Base-by-base conservation (phyloP, 306 rosid genomes). In the Cucurbita pepo region DNA sequence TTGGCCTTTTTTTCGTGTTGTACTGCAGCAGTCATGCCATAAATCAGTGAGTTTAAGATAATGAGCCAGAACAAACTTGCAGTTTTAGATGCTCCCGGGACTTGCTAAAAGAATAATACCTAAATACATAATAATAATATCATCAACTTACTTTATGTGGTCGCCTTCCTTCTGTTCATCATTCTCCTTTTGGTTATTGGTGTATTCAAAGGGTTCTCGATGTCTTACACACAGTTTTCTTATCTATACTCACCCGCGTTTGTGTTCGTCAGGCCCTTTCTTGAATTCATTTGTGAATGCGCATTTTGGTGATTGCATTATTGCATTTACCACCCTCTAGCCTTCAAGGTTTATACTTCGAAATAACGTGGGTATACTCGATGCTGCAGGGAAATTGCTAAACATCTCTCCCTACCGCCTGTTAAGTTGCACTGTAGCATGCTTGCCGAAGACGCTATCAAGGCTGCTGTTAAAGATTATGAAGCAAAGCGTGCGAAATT, bases 381-480 rank as follows among this genome's bases (percentile, higher is more conserved):
- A 50, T 51, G 56, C 8, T 79, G 76, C 85, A 95, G 99, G 72
- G 99, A 95, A 81, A 95, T 95, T 16, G 99, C 99, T 16, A 91
- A 95, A 80, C 97, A 91, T 81, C 97, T 95, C 4, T 88, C 96
- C 4, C 99, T 95, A 51, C 99, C 99, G 38, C 99, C 99, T 0
- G 99, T 95, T 16, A 95, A 95, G 89, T 86, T 95, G 74, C 99
- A 95, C 80, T 91, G 99, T 85, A 95, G 97, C 86, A 95, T 95
- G 99, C 97, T 95, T 50, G 99, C 99, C 14, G 99, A 95, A 86
- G 99, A 95, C 78, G 99, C 99, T 5, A 95, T 95, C 75, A 95
- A 95, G 83, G 97, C 99, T 52, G 99, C 99, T 52, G 89, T 95
- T 63, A 91, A 95, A 84, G 97, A 95, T 76, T 95, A 91, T 54